Evolutionary conservation across 495 filamentous ascomycete genomes (phyloP).

Genomic region (Tuber brumale): DNA sequence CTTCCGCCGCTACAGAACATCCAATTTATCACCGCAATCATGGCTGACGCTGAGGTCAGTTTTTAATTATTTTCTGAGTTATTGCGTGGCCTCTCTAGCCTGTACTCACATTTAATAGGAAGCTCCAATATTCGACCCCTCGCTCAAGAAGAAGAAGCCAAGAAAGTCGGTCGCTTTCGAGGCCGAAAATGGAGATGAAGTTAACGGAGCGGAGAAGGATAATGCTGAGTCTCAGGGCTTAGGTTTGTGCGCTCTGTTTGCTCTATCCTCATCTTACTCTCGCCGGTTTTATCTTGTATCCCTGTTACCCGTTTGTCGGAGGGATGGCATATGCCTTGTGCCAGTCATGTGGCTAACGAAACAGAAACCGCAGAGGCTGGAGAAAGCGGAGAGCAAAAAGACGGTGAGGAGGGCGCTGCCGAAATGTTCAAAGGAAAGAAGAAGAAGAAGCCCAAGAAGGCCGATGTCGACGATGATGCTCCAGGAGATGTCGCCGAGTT

Average conservation of each 20-base stretch:
- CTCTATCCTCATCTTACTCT: conserved; percentile 8
- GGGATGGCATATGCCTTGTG: background rate
- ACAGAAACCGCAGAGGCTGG: background rate
- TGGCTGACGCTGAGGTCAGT: conserved; percentile 37
- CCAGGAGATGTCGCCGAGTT: conserved; percentile 34
- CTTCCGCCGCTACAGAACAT: background rate
- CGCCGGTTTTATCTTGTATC: background rate
- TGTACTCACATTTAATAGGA: conserved; percentile 19
- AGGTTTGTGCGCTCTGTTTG: conserved; percentile 19
- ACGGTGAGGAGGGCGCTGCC: conserved; percentile 33
- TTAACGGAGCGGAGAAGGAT: conserved; percentile 30
- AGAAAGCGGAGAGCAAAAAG: conserved; percentile 27
- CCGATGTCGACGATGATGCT: conserved; percentile 52
- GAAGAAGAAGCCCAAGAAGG: conserved; percentile 94
- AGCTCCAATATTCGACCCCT: conserved; percentile 34
- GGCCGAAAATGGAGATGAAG: conserved; percentile 24
- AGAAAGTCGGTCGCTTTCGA: conserved; percentile 42
- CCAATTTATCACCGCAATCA: conserved; percentile 22
- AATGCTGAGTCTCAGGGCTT: conserved; percentile 37
- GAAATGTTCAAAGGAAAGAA: conserved; percentile 76
- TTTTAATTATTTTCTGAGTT: conserved; percentile 13
- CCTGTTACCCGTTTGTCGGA: background rate
- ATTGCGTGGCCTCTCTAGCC: background rate
- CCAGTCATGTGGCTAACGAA: background rate
- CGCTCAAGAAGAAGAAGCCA: conserved; percentile 39